Evolutionary conservation across 2,329 filamentous ascomycete genomes (phyloP).

Genomic region (Bipolaris victoriae): DNA sequence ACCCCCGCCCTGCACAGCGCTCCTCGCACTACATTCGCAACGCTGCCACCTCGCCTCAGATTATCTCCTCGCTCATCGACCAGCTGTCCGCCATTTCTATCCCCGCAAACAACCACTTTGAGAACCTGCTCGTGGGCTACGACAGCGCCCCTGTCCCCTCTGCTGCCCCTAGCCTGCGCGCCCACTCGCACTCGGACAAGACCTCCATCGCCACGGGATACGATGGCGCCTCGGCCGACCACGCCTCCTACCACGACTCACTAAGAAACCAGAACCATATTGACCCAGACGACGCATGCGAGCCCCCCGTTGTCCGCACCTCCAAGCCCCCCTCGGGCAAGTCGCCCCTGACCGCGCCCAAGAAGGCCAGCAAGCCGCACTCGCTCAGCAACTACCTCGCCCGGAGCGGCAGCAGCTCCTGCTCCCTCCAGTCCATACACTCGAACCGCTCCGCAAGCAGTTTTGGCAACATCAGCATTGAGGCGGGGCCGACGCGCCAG

Average conservation of each 20-base stretch:
- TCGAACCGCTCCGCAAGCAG: conserved; percentile 46
- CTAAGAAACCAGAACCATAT: conserved; percentile 57
- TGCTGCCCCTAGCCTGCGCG: conserved; percentile 27
- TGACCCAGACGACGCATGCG: conserved; percentile 63
- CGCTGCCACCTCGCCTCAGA: conserved; percentile 64
- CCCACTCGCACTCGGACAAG: conserved; percentile 36
- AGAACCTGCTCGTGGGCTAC: conserved; percentile 53
- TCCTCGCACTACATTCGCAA: conserved; percentile 47
- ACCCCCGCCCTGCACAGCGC: conserved; percentile 33
- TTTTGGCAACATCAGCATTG: conserved; percentile 52
- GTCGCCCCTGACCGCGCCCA: conserved; percentile 71
- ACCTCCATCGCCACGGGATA: conserved; percentile 28
- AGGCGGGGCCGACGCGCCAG: conserved; percentile 38
- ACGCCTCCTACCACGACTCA: conserved; percentile 67
- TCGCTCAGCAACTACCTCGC: conserved; percentile 68
- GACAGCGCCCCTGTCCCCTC: conserved; percentile 41
- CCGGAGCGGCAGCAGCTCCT: conserved; percentile 40
- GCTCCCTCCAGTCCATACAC: conserved; percentile 45
- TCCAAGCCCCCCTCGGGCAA: conserved; percentile 80
- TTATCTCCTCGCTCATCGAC: conserved; percentile 70
- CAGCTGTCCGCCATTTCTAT: conserved; percentile 66
- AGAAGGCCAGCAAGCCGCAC: conserved; percentile 45
- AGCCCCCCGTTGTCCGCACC: conserved; percentile 77
- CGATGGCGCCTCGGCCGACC: conserved; percentile 70
- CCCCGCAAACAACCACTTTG: conserved; percentile 73